A percentile compares a stretch with the other conserved stretches of the same genome.
These are phyloP conservation scores for Aegilops speltoides DNA, from an alignment of 176 grass and related monocot species.

Conservation along the genomic window DNA sequence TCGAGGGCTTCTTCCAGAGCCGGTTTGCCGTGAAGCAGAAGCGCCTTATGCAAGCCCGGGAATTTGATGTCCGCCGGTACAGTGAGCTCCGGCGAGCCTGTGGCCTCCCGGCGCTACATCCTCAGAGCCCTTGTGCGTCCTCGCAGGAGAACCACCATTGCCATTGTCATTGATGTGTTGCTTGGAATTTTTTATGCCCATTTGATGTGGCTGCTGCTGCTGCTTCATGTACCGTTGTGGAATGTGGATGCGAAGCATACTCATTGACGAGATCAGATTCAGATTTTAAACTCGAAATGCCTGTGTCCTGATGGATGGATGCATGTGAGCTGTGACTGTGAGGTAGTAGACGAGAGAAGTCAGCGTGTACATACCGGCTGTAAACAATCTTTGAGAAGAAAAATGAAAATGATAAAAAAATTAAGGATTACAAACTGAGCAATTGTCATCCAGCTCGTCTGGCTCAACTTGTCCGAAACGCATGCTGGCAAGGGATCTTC, in stretches of 20 bases:
- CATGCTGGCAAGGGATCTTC: neutral
- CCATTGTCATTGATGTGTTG: constrained; percentile 44
- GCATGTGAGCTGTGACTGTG: neutral
- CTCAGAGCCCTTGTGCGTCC: neutral
- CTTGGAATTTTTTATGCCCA: constrained; percentile 23
- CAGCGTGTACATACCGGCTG: neutral
- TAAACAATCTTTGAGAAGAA: neutral
- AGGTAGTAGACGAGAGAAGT: neutral
- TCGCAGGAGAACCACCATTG: constrained; percentile 24
- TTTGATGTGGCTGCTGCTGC: constrained; percentile 2
- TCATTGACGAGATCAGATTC: constrained; percentile 11
- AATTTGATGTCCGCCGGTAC: constrained; percentile 61
- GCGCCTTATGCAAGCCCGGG: constrained; percentile 43
- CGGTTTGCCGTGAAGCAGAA: constrained; percentile 64
- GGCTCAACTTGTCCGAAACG: neutral
- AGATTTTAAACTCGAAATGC: constrained; percentile 17
- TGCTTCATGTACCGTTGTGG: constrained; percentile 41
- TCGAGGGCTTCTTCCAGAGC: constrained; percentile 84
- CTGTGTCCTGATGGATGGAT: neutral
- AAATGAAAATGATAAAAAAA: neutral
- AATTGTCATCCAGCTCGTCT: neutral
- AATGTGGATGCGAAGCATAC: constrained; percentile 33
- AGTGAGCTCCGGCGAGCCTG: constrained; percentile 56
- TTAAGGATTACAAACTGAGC: neutral
- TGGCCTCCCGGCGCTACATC: constrained; percentile 19